Evolutionary conservation across 352 stramenopile species (phyloP), one percentile per base, ranked within the genome.

Genomic region (Phytophthora parvispora): DNA sequence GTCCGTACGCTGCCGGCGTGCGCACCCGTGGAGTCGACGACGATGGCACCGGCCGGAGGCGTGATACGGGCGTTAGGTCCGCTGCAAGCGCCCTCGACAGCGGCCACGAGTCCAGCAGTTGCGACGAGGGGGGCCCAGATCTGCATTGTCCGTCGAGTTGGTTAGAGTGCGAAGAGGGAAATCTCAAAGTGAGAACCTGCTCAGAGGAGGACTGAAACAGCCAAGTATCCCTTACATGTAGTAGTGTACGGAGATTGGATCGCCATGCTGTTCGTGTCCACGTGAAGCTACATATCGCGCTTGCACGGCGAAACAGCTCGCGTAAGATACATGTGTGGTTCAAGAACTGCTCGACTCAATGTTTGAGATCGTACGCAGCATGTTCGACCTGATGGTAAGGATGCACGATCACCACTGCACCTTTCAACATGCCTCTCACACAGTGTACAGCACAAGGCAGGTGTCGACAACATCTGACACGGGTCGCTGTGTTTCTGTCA

Each of bases 101-200:
- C 47, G 20, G 47, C 57, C 9, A 38, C 20, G 38, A 71, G 38
- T 18, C 52, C 12, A n/a, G 29, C 55, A 59, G 60, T 36, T 1
- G 42, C 47, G 12, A 58, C 28, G 28, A 71, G 48, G 10, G 47
- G 36, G 15, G 38, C 22, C 24, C 64, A 60, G 16, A 64, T 51
- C 31, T 52, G 64, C 64, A 66, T 71, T 16, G n/a, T 56, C 24
- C 3, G 48, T 25, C 12, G 43, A 51, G 40, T 47, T 24, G 18
- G 50, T 13, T 61, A 45, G 47, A 42, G 53, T 49, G 25, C 25
- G 13, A 8, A 42, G 27, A n/a, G 43, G 31, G n/a, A 45, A 61
- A 67, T 61, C 25, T 7, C 16, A 34, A 72, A 72, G 40, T 72
- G 64, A 67, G 38, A n/a, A n/a, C n/a, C n/a, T n/a, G n/a, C n/a